These are phyloP conservation scores for Nemophila menziesii DNA, from an alignment of 257 asterid species.

Conservation along the genomic window DNA sequence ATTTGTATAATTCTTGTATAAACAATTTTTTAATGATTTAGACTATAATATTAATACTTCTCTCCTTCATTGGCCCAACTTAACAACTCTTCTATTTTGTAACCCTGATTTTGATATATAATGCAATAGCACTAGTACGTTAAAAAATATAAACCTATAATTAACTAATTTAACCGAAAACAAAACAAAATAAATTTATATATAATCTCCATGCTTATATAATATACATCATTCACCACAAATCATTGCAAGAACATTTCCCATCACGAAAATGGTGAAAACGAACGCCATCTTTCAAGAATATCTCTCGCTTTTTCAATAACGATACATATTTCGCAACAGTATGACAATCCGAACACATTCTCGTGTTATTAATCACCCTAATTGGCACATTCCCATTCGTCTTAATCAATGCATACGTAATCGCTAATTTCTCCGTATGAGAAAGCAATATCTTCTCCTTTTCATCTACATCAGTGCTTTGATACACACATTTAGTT, in stretches of 20 bases:
- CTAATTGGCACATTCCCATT: conserved; percentile 20
- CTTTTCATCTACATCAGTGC: conserved; percentile 30
- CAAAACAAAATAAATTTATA: too few relatives aligned
- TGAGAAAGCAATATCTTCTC: conserved; percentile 43
- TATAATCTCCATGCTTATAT: too few relatives aligned
- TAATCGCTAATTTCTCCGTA: conserved; percentile 49
- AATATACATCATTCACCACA: too few relatives aligned
- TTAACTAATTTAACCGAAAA: too few relatives aligned
- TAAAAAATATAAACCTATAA: too few relatives aligned
- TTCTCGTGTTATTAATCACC: conserved; percentile 47
- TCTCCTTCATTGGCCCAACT: too few relatives aligned
- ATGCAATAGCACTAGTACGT: too few relatives aligned
- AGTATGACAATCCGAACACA: conserved; percentile 47
- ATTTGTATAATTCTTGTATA: too few relatives aligned
- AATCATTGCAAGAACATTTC: conserved; percentile 50
- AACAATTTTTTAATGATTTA: too few relatives aligned
- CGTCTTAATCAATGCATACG: conserved; percentile 40
- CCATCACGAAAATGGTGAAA: conserved; percentile 52
- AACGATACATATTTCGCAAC: conserved; percentile 42
- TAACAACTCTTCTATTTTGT: too few relatives aligned
- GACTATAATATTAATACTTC: too few relatives aligned
- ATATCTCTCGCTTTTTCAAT: conserved; percentile 35
- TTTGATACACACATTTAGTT: conserved; percentile 38
- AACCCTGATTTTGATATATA: too few relatives aligned
- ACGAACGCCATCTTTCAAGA: conserved; percentile 42